Conservation (phyloP, 768 basidiomycete genomes). For the Pulveroboletus frians region DNA sequence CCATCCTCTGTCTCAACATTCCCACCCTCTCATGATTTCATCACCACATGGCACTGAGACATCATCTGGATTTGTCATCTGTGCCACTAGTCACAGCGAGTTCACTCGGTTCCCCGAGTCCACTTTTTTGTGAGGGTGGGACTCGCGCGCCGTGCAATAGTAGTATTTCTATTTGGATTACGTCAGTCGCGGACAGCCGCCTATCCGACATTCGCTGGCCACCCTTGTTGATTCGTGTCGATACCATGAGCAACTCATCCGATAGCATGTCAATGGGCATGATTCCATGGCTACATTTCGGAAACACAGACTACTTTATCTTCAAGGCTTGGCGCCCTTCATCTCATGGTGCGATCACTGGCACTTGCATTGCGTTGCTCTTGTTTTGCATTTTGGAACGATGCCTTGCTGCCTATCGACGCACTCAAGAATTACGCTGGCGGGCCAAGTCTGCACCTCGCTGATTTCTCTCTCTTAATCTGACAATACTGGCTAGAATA, state of each 20-base stretch:
- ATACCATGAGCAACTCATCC: constrained; percentile 6
- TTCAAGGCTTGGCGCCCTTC: constrained; percentile 67
- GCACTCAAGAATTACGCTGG: constrained; percentile 55
- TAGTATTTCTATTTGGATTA: too few relatives aligned
- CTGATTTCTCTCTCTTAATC: neutral
- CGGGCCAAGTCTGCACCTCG: constrained; percentile 41
- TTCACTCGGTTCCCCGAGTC: constrained; percentile 10
- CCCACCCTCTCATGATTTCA: constrained; percentile 8
- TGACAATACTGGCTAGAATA: constrained; percentile 10
- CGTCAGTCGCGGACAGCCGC: too few relatives aligned
- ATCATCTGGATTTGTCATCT: neutral
- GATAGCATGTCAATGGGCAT: constrained; percentile 35
- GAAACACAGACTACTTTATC: constrained; percentile 55
- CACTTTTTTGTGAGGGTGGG: neutral
- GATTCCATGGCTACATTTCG: constrained; percentile 69
- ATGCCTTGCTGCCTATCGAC: constrained; percentile 55
- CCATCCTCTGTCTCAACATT: neutral
- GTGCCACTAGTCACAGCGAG: neutral
- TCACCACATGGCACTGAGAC: neutral
- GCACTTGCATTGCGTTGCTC: constrained; percentile 68
- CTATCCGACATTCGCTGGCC: neutral
- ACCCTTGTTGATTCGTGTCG: neutral
- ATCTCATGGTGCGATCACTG: constrained; percentile 64
- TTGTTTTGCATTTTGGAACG: constrained; percentile 67
- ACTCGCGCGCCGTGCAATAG: neutral